Percentiles rank a stretch among this genome's conserved stretches.
phyloP scores from a whole-genome alignment of 768 basidiomycete genomes.

The Tricholoma sp. region DNA sequence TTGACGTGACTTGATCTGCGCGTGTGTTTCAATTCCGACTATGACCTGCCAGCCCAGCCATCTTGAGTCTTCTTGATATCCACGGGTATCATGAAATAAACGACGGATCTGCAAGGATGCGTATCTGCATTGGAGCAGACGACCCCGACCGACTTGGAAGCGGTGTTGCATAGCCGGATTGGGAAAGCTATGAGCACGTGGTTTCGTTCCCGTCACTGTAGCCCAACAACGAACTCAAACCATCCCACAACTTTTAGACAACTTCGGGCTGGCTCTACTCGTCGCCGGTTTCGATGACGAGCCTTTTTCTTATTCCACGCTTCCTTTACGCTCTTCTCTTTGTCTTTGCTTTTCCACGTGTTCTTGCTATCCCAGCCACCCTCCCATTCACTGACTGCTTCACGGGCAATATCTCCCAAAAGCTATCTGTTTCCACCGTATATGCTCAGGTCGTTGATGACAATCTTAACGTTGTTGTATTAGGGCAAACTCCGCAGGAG shows the following conservation, averaged over 20 bases:
- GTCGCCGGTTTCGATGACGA: conserved; percentile 23
- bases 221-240: neutral
- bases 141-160: conserved; percentile 14
- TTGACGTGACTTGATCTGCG: conserved; percentile 79
- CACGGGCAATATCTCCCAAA: conserved; percentile 43
- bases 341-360: conserved; percentile 18
- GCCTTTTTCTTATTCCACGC: conserved; percentile 11
- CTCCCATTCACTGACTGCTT: conserved; percentile 70
- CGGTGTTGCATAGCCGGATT: conserved; percentile 8
- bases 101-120: conserved; percentile 13
- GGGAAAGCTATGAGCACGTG: conserved; percentile 10
- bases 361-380: conserved; percentile 52
- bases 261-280: conserved; percentile 2
- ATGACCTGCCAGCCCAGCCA: conserved; percentile 90
- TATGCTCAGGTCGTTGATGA: conserved; percentile 64
- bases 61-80: conserved; percentile 34
- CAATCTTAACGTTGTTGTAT: conserved; percentile 63
- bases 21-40: conserved; percentile 94
- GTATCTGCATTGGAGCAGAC: conserved; percentile 16
- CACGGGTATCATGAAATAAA: conserved; percentile 29
- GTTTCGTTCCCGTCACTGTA: neutral
- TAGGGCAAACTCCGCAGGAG: conserved; percentile 56
- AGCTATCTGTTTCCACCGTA: conserved; percentile 61
- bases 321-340: conserved; percentile 19
- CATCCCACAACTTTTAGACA: neutral